Evolutionary conservation across 495 filamentous ascomycete genomes (phyloP), one percentile per base, ranked within the genome.

Genomic region (Filosporella fistucella): DNA sequence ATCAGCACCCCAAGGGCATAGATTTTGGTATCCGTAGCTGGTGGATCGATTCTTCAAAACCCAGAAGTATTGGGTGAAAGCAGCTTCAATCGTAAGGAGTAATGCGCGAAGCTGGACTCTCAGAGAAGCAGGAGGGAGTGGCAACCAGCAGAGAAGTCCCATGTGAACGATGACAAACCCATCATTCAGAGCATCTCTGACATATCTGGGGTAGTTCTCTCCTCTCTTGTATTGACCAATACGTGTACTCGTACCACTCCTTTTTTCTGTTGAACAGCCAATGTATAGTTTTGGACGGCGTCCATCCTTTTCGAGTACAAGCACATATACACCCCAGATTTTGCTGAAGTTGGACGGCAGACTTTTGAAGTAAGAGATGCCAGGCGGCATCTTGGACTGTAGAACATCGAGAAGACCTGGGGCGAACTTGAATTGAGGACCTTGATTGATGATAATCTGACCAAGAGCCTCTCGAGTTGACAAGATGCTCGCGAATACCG

Each of bases 391-490:
- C 18, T 14, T 12, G 18, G 16, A 3, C 2, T 25, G 5, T 13
- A 47, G 33, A 2, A 20, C 50, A n/a, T 48, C 36, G 18, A 53
- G 21, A 3, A 53, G 34, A 22, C 39, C 50, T 30, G 50, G 37
- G 23, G 26, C 12, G 40, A 51, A 43, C 20, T 7, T 7, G 9
- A 30, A n/a, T n/a, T n/a, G n/a, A n/a, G n/a, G n/a, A n/a, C n/a
- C n/a, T n/a, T n/a, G n/a, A n/a, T n/a, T n/a, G n/a, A n/a, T n/a
- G n/a, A n/a, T n/a, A n/a, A n/a, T n/a, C n/a, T n/a, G n/a, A n/a
- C n/a, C n/a, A n/a, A n/a, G n/a, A n/a, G n/a, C n/a, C n/a, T n/a
- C n/a, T n/a, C n/a, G n/a, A n/a, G n/a, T n/a, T n/a, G n/a, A n/a
- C n/a, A n/a, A n/a, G n/a, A n/a, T n/a, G n/a, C n/a, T n/a, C n/a